Evolutionary conservation across 2,329 filamentous ascomycete genomes (phyloP).

Genomic region (Aspergillus spinulosporus): DNA sequence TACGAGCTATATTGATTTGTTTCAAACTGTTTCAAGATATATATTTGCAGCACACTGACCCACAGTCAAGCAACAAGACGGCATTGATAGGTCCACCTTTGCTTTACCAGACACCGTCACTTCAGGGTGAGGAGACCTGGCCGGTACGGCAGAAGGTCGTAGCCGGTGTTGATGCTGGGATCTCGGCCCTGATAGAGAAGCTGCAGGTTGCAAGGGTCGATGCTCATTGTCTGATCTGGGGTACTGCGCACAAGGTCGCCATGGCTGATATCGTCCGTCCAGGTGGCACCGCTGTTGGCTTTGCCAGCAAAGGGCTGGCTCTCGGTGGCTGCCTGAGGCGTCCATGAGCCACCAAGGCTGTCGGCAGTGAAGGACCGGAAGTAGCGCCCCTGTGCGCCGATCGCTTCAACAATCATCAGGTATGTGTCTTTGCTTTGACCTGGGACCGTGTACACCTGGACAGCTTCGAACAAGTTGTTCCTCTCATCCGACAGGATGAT

Average conservation of each 20-base stretch:
- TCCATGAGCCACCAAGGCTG: slow-evolving; percentile 60
- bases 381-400: slow-evolving; percentile 59
- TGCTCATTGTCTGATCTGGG: slow-evolving; percentile 62
- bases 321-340: slow-evolving; percentile 57
- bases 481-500: slow-evolving; percentile 55
- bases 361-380: slow-evolving; percentile 67
- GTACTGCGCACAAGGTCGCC: slow-evolving; percentile 61
- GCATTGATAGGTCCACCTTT: no score
- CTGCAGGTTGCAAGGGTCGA: slow-evolving; percentile 66
- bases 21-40: no score
- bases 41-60: no score
- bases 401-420: slow-evolving; percentile 68
- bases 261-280: slow-evolving; percentile 68
- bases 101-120: neutral
- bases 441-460: slow-evolving; percentile 63
- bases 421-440: slow-evolving; percentile 53
- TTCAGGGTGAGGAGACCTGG: slow-evolving; percentile 41
- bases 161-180: slow-evolving; percentile 47
- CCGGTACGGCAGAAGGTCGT: slow-evolving; percentile 55
- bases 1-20: no score
- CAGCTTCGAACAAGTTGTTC: slow-evolving; percentile 65
- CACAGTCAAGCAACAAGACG: no score
- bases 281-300: slow-evolving; percentile 63
- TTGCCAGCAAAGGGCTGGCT: slow-evolving; percentile 65
- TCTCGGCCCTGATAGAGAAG: slow-evolving; percentile 63